Evolutionary conservation across 352 stramenopile genomes (phyloP).

Genomic region (Phytophthora europaea): DNA sequence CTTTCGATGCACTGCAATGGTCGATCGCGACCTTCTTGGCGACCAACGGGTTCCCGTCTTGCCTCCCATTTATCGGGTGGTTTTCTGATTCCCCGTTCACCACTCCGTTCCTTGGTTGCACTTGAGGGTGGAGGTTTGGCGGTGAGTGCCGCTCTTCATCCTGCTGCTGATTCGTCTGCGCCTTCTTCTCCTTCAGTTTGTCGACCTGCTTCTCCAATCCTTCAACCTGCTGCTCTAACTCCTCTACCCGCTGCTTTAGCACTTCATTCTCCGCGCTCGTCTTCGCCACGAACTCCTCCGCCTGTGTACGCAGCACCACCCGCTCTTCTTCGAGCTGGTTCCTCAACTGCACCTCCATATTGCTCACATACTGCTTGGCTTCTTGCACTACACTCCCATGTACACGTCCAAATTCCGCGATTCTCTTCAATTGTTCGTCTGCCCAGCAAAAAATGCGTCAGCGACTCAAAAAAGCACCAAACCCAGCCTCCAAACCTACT

Average conservation of each 20-base stretch:
- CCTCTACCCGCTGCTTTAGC: slow-evolving; percentile 35
- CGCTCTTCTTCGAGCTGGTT: slow-evolving; percentile 64
- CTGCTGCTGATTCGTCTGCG: slow-evolving; percentile 2
- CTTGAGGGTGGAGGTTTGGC: slow-evolving; percentile 25
- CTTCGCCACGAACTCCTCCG: slow-evolving; percentile 64
- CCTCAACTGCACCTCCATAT: slow-evolving; percentile 62
- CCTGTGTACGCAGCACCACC: slow-evolving; percentile 49
- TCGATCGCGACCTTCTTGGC: slow-evolving; percentile 11
- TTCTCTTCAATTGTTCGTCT: slow-evolving; percentile 86
- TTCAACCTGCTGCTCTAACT: slow-evolving; percentile 41
- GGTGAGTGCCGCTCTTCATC: slow-evolving; percentile 14
- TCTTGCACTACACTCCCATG: slow-evolving; percentile 74
- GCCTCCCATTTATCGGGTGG: neutral
- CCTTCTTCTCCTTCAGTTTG: slow-evolving; percentile 27
- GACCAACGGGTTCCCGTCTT: neutral
- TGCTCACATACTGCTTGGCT: slow-evolving; percentile 71
- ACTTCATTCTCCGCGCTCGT: slow-evolving; percentile 55
- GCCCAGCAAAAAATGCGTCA: slow-evolving; percentile 16
- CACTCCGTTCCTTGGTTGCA: slow-evolving; percentile 10
- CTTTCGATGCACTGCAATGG: slow-evolving; percentile 1
- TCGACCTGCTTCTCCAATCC: slow-evolving; percentile 31
- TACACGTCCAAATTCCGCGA: slow-evolving; percentile 80
- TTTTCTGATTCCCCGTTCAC: neutral
- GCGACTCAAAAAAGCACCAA: neutral
- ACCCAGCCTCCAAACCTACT: slow-evolving; percentile 49